Percentiles rank a stretch among this genome's conserved stretches.
Conservation (phyloP, 2,329 filamentous ascomycete genomes). For the Aspergillus brunneoviolaceus region DNA sequence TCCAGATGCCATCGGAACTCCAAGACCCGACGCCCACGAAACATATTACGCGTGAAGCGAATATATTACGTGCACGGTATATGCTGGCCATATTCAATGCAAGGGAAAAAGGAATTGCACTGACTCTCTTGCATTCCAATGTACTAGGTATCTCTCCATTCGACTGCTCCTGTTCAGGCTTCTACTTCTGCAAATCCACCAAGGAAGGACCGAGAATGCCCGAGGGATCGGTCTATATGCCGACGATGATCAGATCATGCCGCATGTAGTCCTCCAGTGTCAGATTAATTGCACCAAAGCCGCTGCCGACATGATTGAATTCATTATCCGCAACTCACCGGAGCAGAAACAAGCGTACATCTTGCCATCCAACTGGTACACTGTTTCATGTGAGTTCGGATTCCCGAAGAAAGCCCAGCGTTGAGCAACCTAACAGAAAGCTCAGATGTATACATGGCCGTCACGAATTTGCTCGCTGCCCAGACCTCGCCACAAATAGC, state of each 20-base stretch:
- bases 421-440: too few species aligned
- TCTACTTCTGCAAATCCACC: slow-evolving; percentile 11
- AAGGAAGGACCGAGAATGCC: background rate
- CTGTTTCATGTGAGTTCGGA: background rate
- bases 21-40: slow-evolving; percentile 1
- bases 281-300: background rate
- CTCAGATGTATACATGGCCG: slow-evolving; percentile 15
- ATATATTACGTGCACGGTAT: background rate
- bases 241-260: background rate
- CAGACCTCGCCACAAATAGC: slow-evolving; percentile 9
- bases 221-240: background rate
- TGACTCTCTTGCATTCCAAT: background rate
- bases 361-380: background rate
- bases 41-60: slow-evolving; percentile 1
- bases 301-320: background rate
- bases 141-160: slow-evolving; percentile 13
- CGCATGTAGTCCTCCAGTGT: background rate
- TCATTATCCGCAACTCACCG: background rate
- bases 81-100: background rate
- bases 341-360: slow-evolving; percentile 2
- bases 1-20: slow-evolving; percentile 1
- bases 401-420: background rate
- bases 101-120: background rate
- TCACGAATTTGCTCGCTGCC: slow-evolving; percentile 14
- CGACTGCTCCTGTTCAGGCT: slow-evolving; percentile 14